Conservation (phyloP, 2,329 filamentous ascomycete species). For the Penicillium sp. region DNA sequence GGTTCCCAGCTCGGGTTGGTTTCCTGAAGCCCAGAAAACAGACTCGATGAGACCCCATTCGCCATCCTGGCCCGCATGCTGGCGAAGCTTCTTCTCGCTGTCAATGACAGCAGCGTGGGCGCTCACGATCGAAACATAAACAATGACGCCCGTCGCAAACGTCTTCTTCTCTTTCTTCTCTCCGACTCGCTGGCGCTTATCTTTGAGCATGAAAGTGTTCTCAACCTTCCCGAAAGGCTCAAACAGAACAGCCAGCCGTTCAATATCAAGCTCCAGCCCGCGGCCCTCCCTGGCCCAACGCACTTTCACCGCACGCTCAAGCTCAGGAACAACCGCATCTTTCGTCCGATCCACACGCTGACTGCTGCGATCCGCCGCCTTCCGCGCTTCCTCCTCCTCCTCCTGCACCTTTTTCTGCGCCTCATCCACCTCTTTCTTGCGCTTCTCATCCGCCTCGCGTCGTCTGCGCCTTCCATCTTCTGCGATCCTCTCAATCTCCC, state of each 20-base stretch:
- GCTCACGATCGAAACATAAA: constrained; percentile 60
- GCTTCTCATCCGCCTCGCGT: constrained; percentile 50
- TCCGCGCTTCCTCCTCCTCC: constrained; percentile 48
- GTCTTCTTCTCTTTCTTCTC: constrained; percentile 55
- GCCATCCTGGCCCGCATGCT: constrained; percentile 27
- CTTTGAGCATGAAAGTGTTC: constrained; percentile 56
- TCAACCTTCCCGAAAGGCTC: constrained; percentile 59
- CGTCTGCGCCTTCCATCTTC: constrained; percentile 56
- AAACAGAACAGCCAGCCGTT: constrained; percentile 52
- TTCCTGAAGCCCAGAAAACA: constrained; percentile 57
- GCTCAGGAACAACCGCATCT: constrained; percentile 50
- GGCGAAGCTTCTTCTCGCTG: constrained; percentile 40
- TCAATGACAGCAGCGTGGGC: constrained; percentile 60
- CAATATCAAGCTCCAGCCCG: constrained; percentile 50
- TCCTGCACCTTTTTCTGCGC: constrained; percentile 39
- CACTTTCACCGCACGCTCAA: constrained; percentile 61
- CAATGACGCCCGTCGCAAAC: constrained; percentile 56
- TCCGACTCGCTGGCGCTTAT: constrained; percentile 56
- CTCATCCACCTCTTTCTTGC: constrained; percentile 49
- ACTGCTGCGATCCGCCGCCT: constrained; percentile 33
- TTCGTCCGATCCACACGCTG: constrained; percentile 38
- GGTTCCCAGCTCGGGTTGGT: constrained; percentile 51
- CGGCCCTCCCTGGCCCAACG: constrained; percentile 55
- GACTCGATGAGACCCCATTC: constrained; percentile 55
- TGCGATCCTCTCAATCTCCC: constrained; percentile 55